Evolutionary conservation across 1,139 yeast species (phyloP), one percentile per base, ranked within the genome.

Genomic region (Magnusiomyces ingens): DNA sequence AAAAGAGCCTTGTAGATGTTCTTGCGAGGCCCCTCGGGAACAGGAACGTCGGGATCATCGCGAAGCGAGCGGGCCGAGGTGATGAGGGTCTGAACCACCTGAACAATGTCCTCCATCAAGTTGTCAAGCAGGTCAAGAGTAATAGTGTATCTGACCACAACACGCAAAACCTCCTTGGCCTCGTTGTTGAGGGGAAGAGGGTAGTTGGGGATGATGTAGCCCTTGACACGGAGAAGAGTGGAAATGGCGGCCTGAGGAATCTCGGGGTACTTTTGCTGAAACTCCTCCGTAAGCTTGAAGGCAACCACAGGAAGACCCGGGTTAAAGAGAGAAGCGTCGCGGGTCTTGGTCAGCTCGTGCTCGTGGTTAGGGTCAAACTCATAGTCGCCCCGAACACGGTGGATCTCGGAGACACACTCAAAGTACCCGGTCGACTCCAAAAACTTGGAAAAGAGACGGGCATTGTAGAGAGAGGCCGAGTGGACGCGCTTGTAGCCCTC

Each of bases 261-360:
- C 67, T 82, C 88, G 1, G 96, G 93, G 67, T 82, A 87, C 47
- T 75, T 68, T 49, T 77, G 66, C 51, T 72, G 67, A 65, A 90
- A 79, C 40, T 75, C 74, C 51, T 81, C 72, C 2, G 88, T 77
- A 61, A 90, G 78, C 65, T 81, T 81, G 76, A 89, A 90, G 0
- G 96, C 85, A 46, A 90, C 96, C 40, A 90, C 95, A 2, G 97
- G 97, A 57, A 90, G 77, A 6, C 96, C 96, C 1, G 88, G 82
- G 63, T 80, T 77, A 71, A 71, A 89, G 26, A 67, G 63, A 50
- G 60, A 64, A 56, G 52, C 40, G 40, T 63, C 63, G 18, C 72
- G 67, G 54, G 59, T 56, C 51, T 58, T 58, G 47, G 59, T 57
- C 13, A 44, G 46, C 4, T 59, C 60, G 22, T 53, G 49, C 10